Base-by-base conservation (phyloP, 768 basidiomycete species). In the Boletus patriciae region DNA sequence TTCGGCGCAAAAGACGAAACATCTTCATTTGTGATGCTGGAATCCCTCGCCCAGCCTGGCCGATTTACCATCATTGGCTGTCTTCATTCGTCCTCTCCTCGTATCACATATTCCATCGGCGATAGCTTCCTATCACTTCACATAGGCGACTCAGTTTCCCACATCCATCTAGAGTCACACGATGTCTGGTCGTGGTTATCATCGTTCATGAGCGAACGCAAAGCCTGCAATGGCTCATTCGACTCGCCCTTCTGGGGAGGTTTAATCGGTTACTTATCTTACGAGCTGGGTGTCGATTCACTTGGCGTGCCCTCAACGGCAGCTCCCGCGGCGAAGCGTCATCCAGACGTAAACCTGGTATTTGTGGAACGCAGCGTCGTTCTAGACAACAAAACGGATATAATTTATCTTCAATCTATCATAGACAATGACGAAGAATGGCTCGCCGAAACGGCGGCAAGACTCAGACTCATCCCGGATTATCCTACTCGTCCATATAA, bases 231-330 rank as follows among this genome's bases (percentile, higher is more conserved):
- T 23, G 87, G 88, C 4, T 64, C 64, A 41, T 61, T 76, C 8
- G 78, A 83, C 11, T 69, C 84, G 43, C 91, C 90, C 0, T 93
- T 93, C 68, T 92, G 90, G 89, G 92, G 90, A 36, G 92, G 92
- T 23, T 75, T 93, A 15, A 71, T 92, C 23, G 92, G 92, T 10
- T 84, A 81, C 57, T 72, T 93, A 57, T 88, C 87, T 62, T 94
- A 93, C 65, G 92, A 92, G 69, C 76, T 92, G 18, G 92, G 90
- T 13, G 79, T 86, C 6, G 72, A 80, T 43, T 76, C 82, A 8
- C 70, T 91, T 25, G 68, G 75, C 21, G 73, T 86, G 48, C 71
- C 77, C 52, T 68, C 78, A 27, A 72, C 70, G 37, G 63, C 67
- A 54, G 36, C 21, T 55, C 59, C 46, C 40, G 54, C 36, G n/a